These are phyloP conservation scores for Mycothermus thermophilus DNA, from an alignment of 495 filamentous ascomycete species.

Conservation along the genomic window DNA sequence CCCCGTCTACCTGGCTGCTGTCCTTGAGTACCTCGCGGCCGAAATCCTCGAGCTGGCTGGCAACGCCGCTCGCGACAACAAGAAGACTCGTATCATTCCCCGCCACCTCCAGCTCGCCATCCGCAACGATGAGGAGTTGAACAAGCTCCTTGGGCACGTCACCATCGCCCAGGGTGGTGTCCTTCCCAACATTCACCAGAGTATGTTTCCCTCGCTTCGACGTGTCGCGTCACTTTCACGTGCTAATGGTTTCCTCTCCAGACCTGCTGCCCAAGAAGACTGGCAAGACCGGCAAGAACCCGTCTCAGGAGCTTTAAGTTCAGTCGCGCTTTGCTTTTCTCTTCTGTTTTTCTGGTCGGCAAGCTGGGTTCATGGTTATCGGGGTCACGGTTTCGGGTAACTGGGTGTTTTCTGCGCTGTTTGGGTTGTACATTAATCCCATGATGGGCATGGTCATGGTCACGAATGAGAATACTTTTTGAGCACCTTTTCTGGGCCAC, in stretches of 20 bases:
- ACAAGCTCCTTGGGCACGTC: constrained; percentile 98
- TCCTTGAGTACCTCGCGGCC: constrained; percentile 95
- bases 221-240: not conserved
- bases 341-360: constrained; percentile 52
- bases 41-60: constrained; percentile 98
- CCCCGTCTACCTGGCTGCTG: constrained; percentile 94
- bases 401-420: constrained; percentile 59
- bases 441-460: constrained; percentile 51
- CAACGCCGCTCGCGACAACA: constrained; percentile 98
- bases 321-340: constrained; percentile 38
- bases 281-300: constrained; percentile 74
- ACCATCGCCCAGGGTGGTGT: constrained; percentile 99
- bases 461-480: constrained; percentile 41
- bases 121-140: constrained; percentile 98
- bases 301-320: constrained; percentile 77
- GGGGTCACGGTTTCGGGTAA: constrained; percentile 76
- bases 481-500: constrained; percentile 9
- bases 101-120: constrained; percentile 99
- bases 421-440: constrained; percentile 87
- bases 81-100: constrained; percentile 99
- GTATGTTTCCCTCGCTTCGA: constrained; percentile 45
- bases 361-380: constrained; percentile 61
- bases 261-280: constrained; percentile 98
- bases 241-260: constrained; percentile 38
- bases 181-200: constrained; percentile 95